phyloP scores from a whole-genome alignment of 345 rosid genomes.

The Theobroma cacao region DNA sequence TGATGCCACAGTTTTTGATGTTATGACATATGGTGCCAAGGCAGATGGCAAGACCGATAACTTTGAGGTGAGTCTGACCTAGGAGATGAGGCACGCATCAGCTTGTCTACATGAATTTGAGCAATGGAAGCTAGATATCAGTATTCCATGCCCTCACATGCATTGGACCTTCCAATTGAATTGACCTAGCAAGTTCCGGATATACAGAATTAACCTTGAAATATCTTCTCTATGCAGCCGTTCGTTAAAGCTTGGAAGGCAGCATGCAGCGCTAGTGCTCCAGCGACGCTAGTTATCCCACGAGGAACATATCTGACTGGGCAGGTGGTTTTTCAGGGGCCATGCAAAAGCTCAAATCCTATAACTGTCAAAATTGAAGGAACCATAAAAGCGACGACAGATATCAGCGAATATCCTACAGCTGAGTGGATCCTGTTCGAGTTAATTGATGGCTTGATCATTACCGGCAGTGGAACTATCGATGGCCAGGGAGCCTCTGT shows the following conservation, averaged over 20 bases:
- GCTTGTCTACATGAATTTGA: no score
- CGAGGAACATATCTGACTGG: constrained; percentile 34
- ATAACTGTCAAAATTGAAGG: constrained; percentile 36
- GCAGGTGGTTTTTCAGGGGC: constrained; percentile 36
- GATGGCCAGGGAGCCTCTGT: constrained; percentile 62
- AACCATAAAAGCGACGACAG: constrained; percentile 30
- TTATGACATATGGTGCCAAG: constrained; percentile 16
- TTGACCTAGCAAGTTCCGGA: no score
- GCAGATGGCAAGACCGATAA: constrained; percentile 20
- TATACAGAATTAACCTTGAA: no score
- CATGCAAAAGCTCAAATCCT: constrained; percentile 34
- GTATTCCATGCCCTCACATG: no score
- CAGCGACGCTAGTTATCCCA: constrained; percentile 44
- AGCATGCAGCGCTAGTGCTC: constrained; percentile 33
- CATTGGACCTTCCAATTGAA: no score
- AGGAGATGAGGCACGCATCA: no score
- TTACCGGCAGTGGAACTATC: constrained; percentile 55
- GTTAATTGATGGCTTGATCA: constrained; percentile 31
- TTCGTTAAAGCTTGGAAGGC: constrained; percentile 33
- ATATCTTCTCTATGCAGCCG: constrained; percentile 15
- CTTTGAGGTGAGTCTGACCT: neutral
- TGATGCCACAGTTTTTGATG: neutral
- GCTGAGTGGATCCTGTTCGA: constrained; percentile 55
- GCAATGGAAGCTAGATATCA: no score
- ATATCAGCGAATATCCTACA: constrained; percentile 15